These are phyloP conservation scores for Capillidium heterosporum DNA, from an alignment of 371 early-diverging fungal genomes.

Conservation along the genomic window DNA sequence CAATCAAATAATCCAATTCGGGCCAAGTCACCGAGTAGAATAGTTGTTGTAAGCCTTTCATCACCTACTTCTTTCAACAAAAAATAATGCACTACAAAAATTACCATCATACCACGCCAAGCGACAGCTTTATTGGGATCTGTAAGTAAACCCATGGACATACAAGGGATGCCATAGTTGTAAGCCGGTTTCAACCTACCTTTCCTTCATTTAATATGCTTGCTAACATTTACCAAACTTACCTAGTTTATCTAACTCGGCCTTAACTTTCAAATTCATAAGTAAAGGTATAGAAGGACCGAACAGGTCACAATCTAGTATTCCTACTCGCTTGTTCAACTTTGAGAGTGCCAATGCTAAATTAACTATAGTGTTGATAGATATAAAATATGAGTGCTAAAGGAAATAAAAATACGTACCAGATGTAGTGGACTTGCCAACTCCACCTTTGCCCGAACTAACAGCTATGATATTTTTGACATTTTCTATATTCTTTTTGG, in stretches of 20 bases:
- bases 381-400: not conserved
- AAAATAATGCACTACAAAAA: not conserved
- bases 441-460: constrained; percentile 78
- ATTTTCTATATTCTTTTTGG: no score
- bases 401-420: constrained; percentile 19
- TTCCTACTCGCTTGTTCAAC: constrained; percentile 38
- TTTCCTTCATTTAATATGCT: not conserved
- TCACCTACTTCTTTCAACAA: constrained; percentile 24
- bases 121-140: constrained; percentile 60
- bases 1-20: constrained; percentile 53
- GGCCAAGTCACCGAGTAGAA: constrained; percentile 72
- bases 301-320: constrained; percentile 84
- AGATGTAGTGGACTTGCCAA: constrained; percentile 74
- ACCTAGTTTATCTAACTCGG: constrained; percentile 39
- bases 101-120: constrained; percentile 81
- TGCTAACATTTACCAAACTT: not conserved
- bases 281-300: constrained; percentile 76
- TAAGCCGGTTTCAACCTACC: constrained; percentile 43
- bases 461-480: constrained; percentile 61
- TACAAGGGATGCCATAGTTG: constrained; percentile 72
- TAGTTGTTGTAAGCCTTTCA: constrained; percentile 81
- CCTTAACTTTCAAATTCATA: constrained; percentile 62
- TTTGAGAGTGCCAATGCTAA: constrained; percentile 51
- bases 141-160: constrained; percentile 84
- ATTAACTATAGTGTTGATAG: constrained; percentile 31